Evolutionary conservation across 768 basidiomycete genomes (phyloP).

Genomic region (Tricholoma bakamatsutake): DNA sequence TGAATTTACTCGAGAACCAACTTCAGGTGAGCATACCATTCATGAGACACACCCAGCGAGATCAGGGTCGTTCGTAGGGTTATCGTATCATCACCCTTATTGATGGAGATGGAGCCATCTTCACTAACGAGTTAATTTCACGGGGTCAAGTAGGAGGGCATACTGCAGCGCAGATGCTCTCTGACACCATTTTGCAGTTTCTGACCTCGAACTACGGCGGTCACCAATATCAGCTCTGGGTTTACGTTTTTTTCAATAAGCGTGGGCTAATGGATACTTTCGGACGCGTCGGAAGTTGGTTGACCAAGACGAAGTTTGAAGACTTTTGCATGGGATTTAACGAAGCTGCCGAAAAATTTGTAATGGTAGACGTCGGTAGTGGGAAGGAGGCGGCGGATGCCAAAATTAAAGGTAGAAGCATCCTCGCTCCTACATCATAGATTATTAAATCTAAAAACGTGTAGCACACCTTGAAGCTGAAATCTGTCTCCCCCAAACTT

Average conservation of each 20-base stretch:
- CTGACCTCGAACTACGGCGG: conserved; percentile 27
- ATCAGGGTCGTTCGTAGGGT: conserved; percentile 24
- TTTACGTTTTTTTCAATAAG: conserved; percentile 61
- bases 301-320: conserved; percentile 42
- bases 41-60: neutral
- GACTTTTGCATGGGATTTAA: conserved; percentile 68
- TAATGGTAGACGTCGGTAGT: conserved; percentile 64
- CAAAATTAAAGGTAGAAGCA: conserved; percentile 59
- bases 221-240: conserved; percentile 51
- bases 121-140: conserved; percentile 43
- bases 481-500: conserved; percentile 55
- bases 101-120: conserved; percentile 65
- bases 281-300: conserved; percentile 28
- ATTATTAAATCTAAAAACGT: conserved; percentile 2
- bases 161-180: conserved; percentile 44
- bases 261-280: conserved; percentile 53
- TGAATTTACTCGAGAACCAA: conserved; percentile 31
- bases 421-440: neutral
- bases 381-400: conserved; percentile 72
- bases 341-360: conserved; percentile 59
- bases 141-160: conserved; percentile 55
- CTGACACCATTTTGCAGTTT: conserved; percentile 32
- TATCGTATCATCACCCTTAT: conserved; percentile 45
- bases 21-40: conserved; percentile 26
- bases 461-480: conserved; percentile 54